These are phyloP conservation scores for Prunus armeniaca DNA, from an alignment of 306 rosid species.

Conservation along the genomic window DNA sequence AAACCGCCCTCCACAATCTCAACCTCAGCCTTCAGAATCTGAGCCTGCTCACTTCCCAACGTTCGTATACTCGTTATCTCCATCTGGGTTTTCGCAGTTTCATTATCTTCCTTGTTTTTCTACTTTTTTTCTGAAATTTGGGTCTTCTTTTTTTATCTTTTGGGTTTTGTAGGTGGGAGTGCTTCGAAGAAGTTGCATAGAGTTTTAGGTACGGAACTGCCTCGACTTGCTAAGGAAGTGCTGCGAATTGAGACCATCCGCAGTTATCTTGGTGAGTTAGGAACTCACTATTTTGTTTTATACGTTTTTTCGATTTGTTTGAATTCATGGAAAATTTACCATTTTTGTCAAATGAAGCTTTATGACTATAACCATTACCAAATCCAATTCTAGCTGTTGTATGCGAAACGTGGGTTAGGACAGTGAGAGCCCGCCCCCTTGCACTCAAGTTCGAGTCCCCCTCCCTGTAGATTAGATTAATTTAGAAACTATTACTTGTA, in stretches of 20 bases:
- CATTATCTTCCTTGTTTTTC: not conserved
- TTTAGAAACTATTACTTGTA: not conserved
- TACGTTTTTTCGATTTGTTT: not conserved
- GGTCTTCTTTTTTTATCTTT: not conserved
- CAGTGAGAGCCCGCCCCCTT: too few species aligned
- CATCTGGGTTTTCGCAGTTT: constrained; percentile 1
- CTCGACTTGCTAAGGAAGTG: constrained; percentile 49
- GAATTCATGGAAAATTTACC: not conserved
- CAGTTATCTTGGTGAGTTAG: constrained; percentile 54
- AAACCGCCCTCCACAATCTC: constrained; percentile 37
- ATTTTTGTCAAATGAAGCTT: not conserved
- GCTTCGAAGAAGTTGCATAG: constrained; percentile 44
- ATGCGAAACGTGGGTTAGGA: not conserved
- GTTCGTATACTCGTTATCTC: constrained; percentile 29
- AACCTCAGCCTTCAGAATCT: constrained; percentile 40
- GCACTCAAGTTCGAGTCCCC: too few species aligned
- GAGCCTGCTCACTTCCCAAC: constrained; percentile 48
- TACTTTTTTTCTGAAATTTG: not conserved
- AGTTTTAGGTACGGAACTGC: constrained; percentile 47
- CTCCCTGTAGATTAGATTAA: too few species aligned
- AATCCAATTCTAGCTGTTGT: not conserved
- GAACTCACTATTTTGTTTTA: not conserved
- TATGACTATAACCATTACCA: not conserved
- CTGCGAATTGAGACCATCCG: constrained; percentile 44
- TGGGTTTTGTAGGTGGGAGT: constrained; percentile 35